Evolutionary conservation across 495 filamentous ascomycete genomes (phyloP).

Genomic region (Glonium stellatum): DNA sequence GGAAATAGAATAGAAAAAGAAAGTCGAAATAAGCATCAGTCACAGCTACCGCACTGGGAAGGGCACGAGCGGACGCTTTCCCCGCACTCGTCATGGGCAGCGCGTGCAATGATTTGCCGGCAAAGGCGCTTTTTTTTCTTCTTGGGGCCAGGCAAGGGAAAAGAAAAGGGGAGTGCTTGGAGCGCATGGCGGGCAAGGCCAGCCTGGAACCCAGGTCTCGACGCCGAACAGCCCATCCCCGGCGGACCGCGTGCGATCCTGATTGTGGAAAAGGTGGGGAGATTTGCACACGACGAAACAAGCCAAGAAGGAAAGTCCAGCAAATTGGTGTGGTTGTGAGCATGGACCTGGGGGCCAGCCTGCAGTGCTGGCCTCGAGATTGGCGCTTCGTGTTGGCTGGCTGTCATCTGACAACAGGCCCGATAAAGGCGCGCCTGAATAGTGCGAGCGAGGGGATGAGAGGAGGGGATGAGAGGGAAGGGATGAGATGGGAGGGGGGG

Average conservation of each 20-base stretch:
- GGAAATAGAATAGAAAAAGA: constrained; percentile 4
- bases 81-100: constrained; percentile 13
- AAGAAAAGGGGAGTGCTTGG: background rate
- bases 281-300: background rate
- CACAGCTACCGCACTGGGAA: background rate
- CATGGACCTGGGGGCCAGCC: background rate
- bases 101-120: constrained; percentile 14
- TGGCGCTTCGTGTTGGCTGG: background rate
- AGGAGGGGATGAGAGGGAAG: background rate
- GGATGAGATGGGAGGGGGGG: background rate
- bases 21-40: constrained; percentile 23
- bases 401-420: background rate
- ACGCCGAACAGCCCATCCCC: background rate
- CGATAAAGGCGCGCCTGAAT: background rate
- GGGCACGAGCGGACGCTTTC: constrained; percentile 4
- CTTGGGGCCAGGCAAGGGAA: background rate
- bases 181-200: background rate
- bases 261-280: background rate
- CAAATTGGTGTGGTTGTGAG: background rate
- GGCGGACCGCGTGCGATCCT: background rate
- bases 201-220: background rate
- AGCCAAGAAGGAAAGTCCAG: background rate
- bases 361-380: background rate
- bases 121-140: constrained; percentile 25
- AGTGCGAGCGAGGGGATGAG: background rate